Conservation (phyloP, 805 yeast genomes). For the Candida insectalens region DNA sequence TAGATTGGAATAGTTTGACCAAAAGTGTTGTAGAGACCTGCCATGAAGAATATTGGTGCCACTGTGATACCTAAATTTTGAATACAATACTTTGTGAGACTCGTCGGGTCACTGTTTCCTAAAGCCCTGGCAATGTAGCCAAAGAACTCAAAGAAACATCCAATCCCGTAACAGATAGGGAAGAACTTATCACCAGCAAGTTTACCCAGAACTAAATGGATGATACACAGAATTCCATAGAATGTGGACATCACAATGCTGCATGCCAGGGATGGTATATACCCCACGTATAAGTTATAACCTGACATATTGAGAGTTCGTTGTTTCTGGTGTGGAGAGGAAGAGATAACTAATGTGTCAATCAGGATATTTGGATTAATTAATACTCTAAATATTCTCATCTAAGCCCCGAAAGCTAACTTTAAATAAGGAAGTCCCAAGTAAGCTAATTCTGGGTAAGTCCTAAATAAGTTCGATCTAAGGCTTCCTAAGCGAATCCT, state of each 20-base stretch:
- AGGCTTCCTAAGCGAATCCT: too few species aligned
- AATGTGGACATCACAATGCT: neutral
- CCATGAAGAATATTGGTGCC: slow-evolving; percentile 74
- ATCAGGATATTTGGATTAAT: too few species aligned
- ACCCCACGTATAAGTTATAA: slow-evolving; percentile 2
- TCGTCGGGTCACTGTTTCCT: slow-evolving; percentile 25
- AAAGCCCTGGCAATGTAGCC: slow-evolving; percentile 55
- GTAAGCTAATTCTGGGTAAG: too few species aligned
- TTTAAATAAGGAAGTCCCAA: too few species aligned
- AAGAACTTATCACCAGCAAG: slow-evolving; percentile 1
- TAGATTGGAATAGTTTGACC: slow-evolving; percentile 52
- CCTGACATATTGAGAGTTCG: slow-evolving; percentile 1
- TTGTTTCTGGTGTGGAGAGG: too few species aligned
- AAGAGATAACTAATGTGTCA: too few species aligned
- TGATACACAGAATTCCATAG: neutral
- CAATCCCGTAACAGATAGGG: slow-evolving; percentile 34
- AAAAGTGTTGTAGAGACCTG: slow-evolving; percentile 59
- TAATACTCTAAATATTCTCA: too few species aligned
- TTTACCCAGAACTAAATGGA: neutral
- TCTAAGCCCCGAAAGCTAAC: too few species aligned
- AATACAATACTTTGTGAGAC: slow-evolving; percentile 33
- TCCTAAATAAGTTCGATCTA: too few species aligned
- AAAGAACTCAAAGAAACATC: slow-evolving; percentile 46
- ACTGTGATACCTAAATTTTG: slow-evolving; percentile 58
- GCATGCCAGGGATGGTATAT: neutral